Evolutionary conservation across 2,329 filamentous ascomycete species (phyloP).

Genomic region (Fusarium anthophilum): DNA sequence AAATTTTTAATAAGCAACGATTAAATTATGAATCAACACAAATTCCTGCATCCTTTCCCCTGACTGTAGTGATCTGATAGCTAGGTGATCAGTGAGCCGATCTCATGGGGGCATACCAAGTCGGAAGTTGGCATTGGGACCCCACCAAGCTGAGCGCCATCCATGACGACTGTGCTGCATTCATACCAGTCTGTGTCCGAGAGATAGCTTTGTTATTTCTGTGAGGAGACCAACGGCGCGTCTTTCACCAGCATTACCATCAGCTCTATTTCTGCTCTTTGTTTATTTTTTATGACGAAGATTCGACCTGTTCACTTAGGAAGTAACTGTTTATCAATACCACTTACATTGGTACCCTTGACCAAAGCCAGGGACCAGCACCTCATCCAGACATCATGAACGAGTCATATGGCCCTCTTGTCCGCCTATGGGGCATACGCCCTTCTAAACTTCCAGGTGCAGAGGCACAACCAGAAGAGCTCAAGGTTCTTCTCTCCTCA

Average conservation of each 20-base stretch:
- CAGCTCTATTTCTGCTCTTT: neutral
- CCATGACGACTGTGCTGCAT: slow-evolving; percentile 28
- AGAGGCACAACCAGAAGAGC: slow-evolving; percentile 51
- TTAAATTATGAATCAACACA: slow-evolving; percentile 26
- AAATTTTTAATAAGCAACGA: slow-evolving; percentile 40
- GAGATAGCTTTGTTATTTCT: neutral
- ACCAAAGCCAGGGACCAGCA: neutral
- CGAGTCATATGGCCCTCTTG: slow-evolving; percentile 54
- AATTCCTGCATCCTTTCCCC: neutral
- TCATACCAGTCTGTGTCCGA: neutral
- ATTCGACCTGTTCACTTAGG: neutral
- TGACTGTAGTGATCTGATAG: neutral
- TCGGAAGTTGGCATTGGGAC: slow-evolving; percentile 25
- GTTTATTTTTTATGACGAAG: neutral
- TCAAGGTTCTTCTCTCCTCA: slow-evolving; percentile 61
- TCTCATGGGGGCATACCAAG: slow-evolving; percentile 13
- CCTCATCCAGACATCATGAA: slow-evolving; percentile 23
- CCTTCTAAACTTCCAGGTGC: slow-evolving; percentile 57
- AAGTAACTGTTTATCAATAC: neutral
- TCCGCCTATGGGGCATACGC: slow-evolving; percentile 64
- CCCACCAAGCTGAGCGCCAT: slow-evolving; percentile 21
- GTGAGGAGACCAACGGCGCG: neutral
- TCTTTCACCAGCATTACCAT: neutral
- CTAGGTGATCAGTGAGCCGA: neutral
- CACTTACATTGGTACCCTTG: neutral